These are phyloP conservation scores for Juglanconis juglandina DNA, from an alignment of 2,329 filamentous ascomycete genomes.

Conservation along the genomic window DNA sequence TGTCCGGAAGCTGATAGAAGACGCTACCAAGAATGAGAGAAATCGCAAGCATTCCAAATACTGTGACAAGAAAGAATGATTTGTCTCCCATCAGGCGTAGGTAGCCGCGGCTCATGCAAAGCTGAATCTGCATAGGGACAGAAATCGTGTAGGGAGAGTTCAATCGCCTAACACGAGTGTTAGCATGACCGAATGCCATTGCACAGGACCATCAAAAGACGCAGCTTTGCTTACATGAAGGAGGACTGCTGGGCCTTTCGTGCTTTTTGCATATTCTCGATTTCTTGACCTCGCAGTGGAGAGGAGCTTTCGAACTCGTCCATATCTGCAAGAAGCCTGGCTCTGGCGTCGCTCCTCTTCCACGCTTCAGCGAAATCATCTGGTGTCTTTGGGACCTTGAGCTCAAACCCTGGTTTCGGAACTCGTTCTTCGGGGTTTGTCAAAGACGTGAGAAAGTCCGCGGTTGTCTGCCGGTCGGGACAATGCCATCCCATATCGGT, in stretches of 20 bases:
- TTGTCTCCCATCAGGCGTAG: slow-evolving; percentile 52
- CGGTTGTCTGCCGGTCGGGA: slow-evolving; percentile 63
- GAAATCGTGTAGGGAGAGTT: slow-evolving; percentile 58
- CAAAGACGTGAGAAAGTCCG: slow-evolving; percentile 67
- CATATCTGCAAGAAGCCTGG: too few species aligned
- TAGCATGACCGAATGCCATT: too few species aligned
- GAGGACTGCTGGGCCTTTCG: slow-evolving; percentile 46
- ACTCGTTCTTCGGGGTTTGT: slow-evolving; percentile 62
- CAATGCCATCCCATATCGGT: slow-evolving; percentile 66
- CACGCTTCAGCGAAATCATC: slow-evolving; percentile 59
- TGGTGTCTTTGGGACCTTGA: slow-evolving; percentile 61
- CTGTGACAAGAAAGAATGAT: too few species aligned
- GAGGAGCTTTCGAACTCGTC: too few species aligned
- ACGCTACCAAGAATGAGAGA: slow-evolving; percentile 54
- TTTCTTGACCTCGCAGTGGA: too few species aligned
- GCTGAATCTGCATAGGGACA: slow-evolving; percentile 49
- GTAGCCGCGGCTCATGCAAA: slow-evolving; percentile 50
- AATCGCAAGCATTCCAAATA: slow-evolving; percentile 25
- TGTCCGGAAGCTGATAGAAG: slow-evolving; percentile 46
- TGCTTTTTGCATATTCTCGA: slow-evolving; percentile 38
- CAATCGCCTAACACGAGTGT: slow-evolving; percentile 34
- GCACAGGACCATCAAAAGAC: too few species aligned
- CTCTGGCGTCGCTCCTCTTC: slow-evolving; percentile 42
- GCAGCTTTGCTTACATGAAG: too few species aligned
- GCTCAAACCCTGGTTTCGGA: slow-evolving; percentile 55